phyloP scores from a whole-genome alignment of 1,284 basidiomycete species.

The Moesziomyces globuligerus region DNA sequence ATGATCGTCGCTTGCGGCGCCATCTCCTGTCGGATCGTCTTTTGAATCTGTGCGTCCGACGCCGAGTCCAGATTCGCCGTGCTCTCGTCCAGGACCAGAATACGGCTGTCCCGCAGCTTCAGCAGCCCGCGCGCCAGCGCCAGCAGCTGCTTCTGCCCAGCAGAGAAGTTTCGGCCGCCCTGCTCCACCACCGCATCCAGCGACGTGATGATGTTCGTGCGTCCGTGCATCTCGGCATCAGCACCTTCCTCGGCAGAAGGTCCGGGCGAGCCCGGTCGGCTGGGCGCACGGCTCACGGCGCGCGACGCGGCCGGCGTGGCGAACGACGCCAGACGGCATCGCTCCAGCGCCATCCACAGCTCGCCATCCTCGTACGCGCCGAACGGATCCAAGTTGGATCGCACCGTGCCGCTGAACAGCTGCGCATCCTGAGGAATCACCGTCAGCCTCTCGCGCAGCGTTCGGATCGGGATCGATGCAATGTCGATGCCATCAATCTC shows the following conservation, averaged over 20 bases:
- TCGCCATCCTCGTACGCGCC: slow-evolving; percentile 77
- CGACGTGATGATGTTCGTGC: slow-evolving; percentile 69
- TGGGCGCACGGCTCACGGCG: slow-evolving; percentile 41
- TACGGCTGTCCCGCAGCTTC: slow-evolving; percentile 69
- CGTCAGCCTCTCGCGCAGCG: slow-evolving; percentile 81
- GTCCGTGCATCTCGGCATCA: slow-evolving; percentile 55
- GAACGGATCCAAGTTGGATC: slow-evolving; percentile 73
- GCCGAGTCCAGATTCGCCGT: slow-evolving; percentile 69
- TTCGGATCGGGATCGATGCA: slow-evolving; percentile 83
- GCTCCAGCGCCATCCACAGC: slow-evolving; percentile 71
- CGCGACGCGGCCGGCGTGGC: slow-evolving; percentile 36
- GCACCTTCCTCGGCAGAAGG: slow-evolving; percentile 10
- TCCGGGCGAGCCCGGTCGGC: slow-evolving; percentile 42
- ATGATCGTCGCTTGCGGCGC: slow-evolving; percentile 69
- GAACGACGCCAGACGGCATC: slow-evolving; percentile 68
- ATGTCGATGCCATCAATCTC: slow-evolving; percentile 89
- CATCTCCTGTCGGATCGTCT: slow-evolving; percentile 69
- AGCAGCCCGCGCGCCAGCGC: slow-evolving; percentile 72
- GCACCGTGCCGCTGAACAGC: slow-evolving; percentile 64
- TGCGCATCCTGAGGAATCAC: slow-evolving; percentile 88
- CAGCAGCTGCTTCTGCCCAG: slow-evolving; percentile 72
- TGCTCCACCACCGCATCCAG: slow-evolving; percentile 71
- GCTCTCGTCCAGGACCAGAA: slow-evolving; percentile 72
- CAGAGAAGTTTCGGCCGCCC: slow-evolving; percentile 70
- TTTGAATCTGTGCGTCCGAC: slow-evolving; percentile 70